These are phyloP conservation scores for Monosporascus sp. DNA, from an alignment of 2,329 filamentous ascomycete species.

Conservation along the genomic window DNA sequence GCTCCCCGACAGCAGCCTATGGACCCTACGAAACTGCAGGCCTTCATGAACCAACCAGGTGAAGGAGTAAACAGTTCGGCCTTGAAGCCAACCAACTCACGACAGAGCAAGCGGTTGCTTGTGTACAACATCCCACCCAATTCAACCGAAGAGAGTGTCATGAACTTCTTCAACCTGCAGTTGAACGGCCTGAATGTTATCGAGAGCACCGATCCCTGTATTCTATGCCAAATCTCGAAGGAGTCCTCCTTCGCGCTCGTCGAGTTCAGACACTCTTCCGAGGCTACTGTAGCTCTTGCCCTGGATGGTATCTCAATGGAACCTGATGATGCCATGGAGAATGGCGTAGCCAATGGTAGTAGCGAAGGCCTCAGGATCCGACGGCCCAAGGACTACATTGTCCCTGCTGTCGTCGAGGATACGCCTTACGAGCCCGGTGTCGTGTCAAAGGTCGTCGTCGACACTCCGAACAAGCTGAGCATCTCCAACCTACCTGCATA, in stretches of 20 bases:
- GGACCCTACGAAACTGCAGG: slow-evolving; percentile 89
- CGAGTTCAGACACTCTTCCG: slow-evolving; percentile 82
- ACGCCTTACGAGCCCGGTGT: slow-evolving; percentile 69
- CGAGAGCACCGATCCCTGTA: slow-evolving; percentile 76
- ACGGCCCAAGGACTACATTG: slow-evolving; percentile 95
- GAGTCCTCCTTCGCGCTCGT: slow-evolving; percentile 78
- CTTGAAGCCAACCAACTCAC: slow-evolving; percentile 86
- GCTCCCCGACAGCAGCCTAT: slow-evolving; percentile 92
- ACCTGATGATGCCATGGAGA: slow-evolving; percentile 54
- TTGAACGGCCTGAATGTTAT: slow-evolving; percentile 95
- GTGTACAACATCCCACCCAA: slow-evolving; percentile 73
- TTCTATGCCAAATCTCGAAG: slow-evolving; percentile 74
- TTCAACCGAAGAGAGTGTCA: slow-evolving; percentile 69
- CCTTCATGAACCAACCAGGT: slow-evolving; percentile 88
- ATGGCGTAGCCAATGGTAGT: slow-evolving; percentile 46
- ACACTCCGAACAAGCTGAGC: slow-evolving; percentile 93
- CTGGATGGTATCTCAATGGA: slow-evolving; percentile 89
- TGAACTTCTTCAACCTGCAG: slow-evolving; percentile 91
- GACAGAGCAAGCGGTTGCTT: slow-evolving; percentile 89
- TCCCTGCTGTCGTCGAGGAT: slow-evolving; percentile 73
- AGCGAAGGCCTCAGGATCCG: slow-evolving; percentile 65
- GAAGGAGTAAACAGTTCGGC: slow-evolving; percentile 68
- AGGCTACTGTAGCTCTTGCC: slow-evolving; percentile 87
- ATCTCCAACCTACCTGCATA: slow-evolving; percentile 85
- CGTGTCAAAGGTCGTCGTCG: slow-evolving; percentile 75